A percentile compares a stretch with the other conserved stretches of the same genome.
These are phyloP conservation scores for Plasmopara muralis DNA, from an alignment of 352 stramenopile genomes.

Conservation along the genomic window DNA sequence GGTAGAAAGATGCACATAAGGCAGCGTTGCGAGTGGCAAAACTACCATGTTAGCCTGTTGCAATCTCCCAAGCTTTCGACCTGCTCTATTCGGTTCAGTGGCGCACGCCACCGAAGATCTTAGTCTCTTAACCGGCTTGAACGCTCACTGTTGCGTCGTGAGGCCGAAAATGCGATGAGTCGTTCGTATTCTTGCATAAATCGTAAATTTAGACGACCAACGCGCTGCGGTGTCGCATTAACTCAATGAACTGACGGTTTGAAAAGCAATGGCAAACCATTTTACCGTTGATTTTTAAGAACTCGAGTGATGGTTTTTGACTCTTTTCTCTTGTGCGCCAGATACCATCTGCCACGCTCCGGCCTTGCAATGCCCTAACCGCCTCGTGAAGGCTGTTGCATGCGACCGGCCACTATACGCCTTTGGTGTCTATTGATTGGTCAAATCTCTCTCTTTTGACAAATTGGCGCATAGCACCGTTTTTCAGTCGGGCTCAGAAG, in stretches of 20 bases:
- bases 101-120: not conserved
- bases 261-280: too few species aligned
- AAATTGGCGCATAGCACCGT: not conserved
- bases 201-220: not conserved
- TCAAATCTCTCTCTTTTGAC: not conserved
- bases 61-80: not conserved
- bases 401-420: slow-evolving; percentile 1
- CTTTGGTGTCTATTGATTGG: not conserved
- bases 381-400: slow-evolving; percentile 9
- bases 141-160: not conserved
- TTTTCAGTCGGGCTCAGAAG: not conserved
- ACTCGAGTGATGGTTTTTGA: slow-evolving; percentile 12
- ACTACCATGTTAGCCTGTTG: not conserved
- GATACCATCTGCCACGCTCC: slow-evolving; percentile 4
- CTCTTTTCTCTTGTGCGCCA: slow-evolving; percentile 4
- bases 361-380: slow-evolving; percentile 5
- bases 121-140: not conserved
- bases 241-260: not conserved
- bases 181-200: not conserved
- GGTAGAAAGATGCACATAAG: slow-evolving; percentile 2
- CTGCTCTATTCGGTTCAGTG: not conserved
- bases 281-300: too few species aligned
- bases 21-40: slow-evolving; percentile 25
- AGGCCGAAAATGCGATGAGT: not conserved
- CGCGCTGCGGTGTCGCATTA: not conserved